These are phyloP conservation scores for Podaxis carcinomalis DNA, from an alignment of 768 basidiomycete genomes.

Conservation along the genomic window DNA sequence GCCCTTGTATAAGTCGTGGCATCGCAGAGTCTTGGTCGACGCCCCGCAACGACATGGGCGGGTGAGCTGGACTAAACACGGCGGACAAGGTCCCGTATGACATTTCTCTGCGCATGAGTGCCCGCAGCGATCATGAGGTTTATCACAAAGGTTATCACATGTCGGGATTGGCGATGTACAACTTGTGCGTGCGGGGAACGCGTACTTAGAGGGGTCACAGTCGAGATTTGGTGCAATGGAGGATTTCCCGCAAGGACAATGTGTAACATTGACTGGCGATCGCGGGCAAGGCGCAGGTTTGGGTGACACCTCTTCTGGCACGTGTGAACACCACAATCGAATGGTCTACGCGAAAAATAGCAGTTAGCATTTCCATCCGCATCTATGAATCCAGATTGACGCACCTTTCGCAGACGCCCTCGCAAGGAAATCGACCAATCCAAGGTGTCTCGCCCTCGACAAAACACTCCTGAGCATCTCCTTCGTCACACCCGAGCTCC, in stretches of 20 bases:
- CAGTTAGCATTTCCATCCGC: background rate
- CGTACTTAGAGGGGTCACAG: constrained; percentile 21
- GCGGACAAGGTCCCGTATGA: constrained; percentile 77
- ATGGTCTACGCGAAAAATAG: constrained; percentile 36
- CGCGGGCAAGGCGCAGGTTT: constrained; percentile 61
- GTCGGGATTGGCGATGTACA: constrained; percentile 82
- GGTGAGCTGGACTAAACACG: constrained; percentile 66
- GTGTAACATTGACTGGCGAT: constrained; percentile 61
- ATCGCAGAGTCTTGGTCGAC: constrained; percentile 52
- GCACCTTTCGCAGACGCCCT: constrained; percentile 52
- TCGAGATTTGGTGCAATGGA: constrained; percentile 37
- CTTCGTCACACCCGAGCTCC: constrained; percentile 63
- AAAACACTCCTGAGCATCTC: constrained; percentile 37
- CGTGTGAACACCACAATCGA: constrained; percentile 73
- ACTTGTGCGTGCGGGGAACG: constrained; percentile 37
- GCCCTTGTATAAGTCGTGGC: constrained; percentile 40
- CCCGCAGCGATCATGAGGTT: constrained; percentile 57
- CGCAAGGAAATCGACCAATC: constrained; percentile 64
- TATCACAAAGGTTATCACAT: constrained; percentile 66
- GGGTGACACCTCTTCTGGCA: constrained; percentile 80
- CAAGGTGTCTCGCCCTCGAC: constrained; percentile 45
- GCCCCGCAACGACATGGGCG: constrained; percentile 86
- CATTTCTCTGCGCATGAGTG: constrained; percentile 72
- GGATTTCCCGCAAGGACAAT: constrained; percentile 81
- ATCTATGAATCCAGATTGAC: constrained; percentile 13